phyloP scores from a whole-genome alignment of 31 red algal species.

The Odonthalia washingtoniensis region DNA sequence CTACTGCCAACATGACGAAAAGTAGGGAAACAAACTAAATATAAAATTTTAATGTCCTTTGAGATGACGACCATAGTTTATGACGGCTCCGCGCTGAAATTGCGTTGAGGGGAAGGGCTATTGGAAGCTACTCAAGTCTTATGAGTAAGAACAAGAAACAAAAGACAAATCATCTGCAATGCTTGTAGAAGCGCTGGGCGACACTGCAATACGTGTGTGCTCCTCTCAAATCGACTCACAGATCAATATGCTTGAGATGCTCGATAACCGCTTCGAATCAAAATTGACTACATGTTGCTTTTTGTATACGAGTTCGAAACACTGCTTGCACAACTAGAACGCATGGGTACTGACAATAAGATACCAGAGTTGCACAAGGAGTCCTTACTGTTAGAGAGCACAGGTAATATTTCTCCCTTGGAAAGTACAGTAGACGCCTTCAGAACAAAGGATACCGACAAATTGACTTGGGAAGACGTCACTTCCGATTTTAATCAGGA shows the following conservation, averaged over 20 bases:
- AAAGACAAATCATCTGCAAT: neutral
- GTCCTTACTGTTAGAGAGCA: neutral
- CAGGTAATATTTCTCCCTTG: neutral
- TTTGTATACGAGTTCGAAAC: neutral
- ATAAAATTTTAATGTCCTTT: neutral
- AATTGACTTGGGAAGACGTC: neutral
- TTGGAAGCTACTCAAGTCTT: neutral
- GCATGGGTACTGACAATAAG: neutral
- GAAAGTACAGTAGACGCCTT: neutral
- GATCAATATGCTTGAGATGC: neutral
- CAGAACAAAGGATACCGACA: neutral
- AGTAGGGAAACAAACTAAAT: neutral
- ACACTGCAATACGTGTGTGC: neutral
- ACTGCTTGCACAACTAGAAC: neutral
- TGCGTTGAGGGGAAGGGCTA: neutral
- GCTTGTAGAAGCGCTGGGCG: neutral
- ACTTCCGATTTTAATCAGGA: neutral
- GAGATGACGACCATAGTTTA: neutral
- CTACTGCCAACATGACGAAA: neutral
- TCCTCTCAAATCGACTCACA: neutral
- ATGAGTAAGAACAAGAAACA: neutral
- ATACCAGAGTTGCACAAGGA: neutral
- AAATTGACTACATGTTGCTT: neutral
- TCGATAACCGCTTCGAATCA: neutral
- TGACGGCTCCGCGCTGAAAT: neutral